These are phyloP conservation scores for Galerina marginata DNA, from an alignment of 768 basidiomycete genomes.

Conservation along the genomic window DNA sequence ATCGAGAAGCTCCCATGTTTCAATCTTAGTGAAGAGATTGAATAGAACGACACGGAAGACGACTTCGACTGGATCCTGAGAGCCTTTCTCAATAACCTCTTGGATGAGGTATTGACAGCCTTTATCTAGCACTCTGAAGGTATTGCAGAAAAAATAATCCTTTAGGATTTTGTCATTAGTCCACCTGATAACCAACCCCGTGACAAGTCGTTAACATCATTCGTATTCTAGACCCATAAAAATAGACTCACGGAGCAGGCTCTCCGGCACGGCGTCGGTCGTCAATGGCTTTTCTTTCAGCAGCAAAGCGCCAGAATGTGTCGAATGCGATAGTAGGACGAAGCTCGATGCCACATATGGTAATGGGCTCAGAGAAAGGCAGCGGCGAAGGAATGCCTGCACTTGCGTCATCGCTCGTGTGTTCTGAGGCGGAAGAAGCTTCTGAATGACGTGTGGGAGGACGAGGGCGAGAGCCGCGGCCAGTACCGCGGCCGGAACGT, in stretches of 20 bases:
- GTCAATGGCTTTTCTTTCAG: slow-evolving; percentile 63
- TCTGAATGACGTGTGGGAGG: slow-evolving; percentile 1
- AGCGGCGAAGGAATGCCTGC: not conserved
- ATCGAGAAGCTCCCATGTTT: slow-evolving; percentile 71
- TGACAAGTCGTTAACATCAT: not conserved
- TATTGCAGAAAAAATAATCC: slow-evolving; percentile 70
- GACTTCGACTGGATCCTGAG: slow-evolving; percentile 62
- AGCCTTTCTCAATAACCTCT: slow-evolving; percentile 73
- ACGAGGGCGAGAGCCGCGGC: not conserved
- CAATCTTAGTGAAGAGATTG: slow-evolving; percentile 72
- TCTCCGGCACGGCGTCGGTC: slow-evolving; percentile 55
- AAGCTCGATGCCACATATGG: slow-evolving; percentile 43
- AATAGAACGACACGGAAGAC: slow-evolving; percentile 76
- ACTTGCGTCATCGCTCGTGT: not conserved
- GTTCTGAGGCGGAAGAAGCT: not conserved
- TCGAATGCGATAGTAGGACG: slow-evolving; percentile 60
- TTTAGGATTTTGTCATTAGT: slow-evolving; percentile 65
- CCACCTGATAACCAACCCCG: slow-evolving; percentile 52
- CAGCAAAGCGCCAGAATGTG: slow-evolving; percentile 63
- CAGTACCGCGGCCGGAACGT: not conserved
- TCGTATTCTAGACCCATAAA: slow-evolving; percentile 2
- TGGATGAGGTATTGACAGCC: slow-evolving; percentile 70
- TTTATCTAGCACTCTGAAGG: slow-evolving; percentile 76
- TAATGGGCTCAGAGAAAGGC: slow-evolving; percentile 28
- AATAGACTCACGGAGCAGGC: slow-evolving; percentile 54